Base-by-base conservation (phyloP, 2,329 filamentous ascomycete species). In the Aspergillus brunneoviolaceus region DNA sequence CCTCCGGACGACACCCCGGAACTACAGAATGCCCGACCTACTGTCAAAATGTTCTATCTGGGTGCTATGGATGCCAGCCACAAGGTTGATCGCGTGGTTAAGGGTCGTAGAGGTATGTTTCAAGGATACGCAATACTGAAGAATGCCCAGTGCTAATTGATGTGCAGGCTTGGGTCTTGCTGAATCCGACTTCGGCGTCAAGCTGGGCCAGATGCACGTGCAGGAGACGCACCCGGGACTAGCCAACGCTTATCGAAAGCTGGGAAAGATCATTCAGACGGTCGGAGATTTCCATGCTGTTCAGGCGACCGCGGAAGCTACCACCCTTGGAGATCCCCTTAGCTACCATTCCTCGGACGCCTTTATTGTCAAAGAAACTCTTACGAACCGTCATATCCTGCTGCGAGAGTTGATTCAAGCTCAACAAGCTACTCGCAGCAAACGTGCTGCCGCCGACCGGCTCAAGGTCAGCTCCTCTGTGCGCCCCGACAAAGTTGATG, bases 1-100 rank as follows among this genome's bases (percentile, higher is more conserved):
- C 95, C 95, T 0, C 93, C 95, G 12, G 95, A 99, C 76, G 95
- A 99, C 75, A 98, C 95, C 1, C 93, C 94, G 10, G 95, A 99
- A 79, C 83, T 99, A 58, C 89, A 94, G 64, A 89, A 95, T 69
- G 92, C 93, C 21, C 86, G 95, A 56, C 95, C 95, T 0, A 83
- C 92, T 49, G 95, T 98, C 42, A 99, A 99, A 80, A 84, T 93
- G 51, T 98, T 99, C 74, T 99, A 99, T 72, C 82, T 99, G 23
- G 92, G 91, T 21, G 89, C 92, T 6, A 96, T 99, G 92, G 95
- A 98, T 73, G 87, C 92, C n/a, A 92, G 92, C 49, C 95, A 99
- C 77, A 98, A 97, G 78, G 87, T 99, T 33, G 95, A 99, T 72
- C 91, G 89, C 73, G 85, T 98, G 35, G 95, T 99, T 65, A 98